phyloP scores from a whole-genome alignment of 805 yeast species.

The Candida nanaspora region DNA sequence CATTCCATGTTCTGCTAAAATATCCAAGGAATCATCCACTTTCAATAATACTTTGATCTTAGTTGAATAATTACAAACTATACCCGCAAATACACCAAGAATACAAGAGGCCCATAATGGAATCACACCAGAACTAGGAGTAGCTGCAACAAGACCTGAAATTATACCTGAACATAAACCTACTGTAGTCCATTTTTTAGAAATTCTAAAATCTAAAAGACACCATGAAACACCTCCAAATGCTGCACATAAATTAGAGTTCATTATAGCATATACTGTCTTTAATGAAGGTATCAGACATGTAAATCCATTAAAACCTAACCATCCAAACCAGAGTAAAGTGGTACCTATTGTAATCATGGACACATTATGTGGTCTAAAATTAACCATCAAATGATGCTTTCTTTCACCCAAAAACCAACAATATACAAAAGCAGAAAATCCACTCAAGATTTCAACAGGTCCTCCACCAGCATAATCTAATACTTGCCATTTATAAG shows the following conservation, averaged over 20 bases:
- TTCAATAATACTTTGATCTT: constrained; percentile 72
- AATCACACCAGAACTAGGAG: constrained; percentile 88
- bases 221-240: constrained; percentile 93
- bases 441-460: constrained; percentile 87
- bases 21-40: constrained; percentile 91
- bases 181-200: constrained; percentile 88
- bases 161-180: constrained; percentile 94
- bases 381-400: constrained; percentile 73
- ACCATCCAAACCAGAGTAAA: constrained; percentile 92
- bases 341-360: constrained; percentile 84
- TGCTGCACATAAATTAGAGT: constrained; percentile 83
- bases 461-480: constrained; percentile 99
- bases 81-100: constrained; percentile 74
- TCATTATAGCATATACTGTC: constrained; percentile 86
- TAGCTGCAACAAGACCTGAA: constrained; percentile 94
- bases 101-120: constrained; percentile 88
- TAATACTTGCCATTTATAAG: constrained; percentile 80
- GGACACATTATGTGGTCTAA: constrained; percentile 92
- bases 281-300: constrained; percentile 75
- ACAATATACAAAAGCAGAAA: constrained; percentile 83
- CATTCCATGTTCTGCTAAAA: constrained; percentile 97
- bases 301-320: constrained; percentile 90
- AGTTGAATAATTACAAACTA: constrained; percentile 84
- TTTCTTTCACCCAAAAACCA: constrained; percentile 72
- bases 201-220: constrained; percentile 78